Conservation (phyloP, 352 stramenopile genomes). For the Elongisporangium prolatum region DNA sequence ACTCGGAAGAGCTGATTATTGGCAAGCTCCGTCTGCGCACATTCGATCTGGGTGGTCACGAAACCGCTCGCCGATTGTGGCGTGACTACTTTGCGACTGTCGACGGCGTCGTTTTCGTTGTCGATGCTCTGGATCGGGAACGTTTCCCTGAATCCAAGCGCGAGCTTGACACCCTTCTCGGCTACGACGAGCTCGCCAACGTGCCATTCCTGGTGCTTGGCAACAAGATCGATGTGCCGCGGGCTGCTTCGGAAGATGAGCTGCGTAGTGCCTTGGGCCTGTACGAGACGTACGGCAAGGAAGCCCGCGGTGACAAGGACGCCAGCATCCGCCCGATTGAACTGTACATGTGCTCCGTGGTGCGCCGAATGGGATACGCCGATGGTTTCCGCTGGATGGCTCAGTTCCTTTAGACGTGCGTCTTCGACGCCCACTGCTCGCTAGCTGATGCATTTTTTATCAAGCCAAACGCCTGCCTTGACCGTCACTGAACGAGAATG, state of each 20-base stretch:
- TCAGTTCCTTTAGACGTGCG: slow-evolving; percentile 76
- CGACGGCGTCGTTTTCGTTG: slow-evolving; percentile 99
- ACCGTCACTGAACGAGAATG: background rate
- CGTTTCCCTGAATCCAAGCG: slow-evolving; percentile 99
- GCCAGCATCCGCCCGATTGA: slow-evolving; percentile 95
- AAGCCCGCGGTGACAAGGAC: slow-evolving; percentile 87
- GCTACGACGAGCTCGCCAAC: slow-evolving; percentile 96
- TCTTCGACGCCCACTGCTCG: background rate
- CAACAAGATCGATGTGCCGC: slow-evolving; percentile 99
- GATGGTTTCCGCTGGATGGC: slow-evolving; percentile 93
- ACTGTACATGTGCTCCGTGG: slow-evolving; percentile 99
- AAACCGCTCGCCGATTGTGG: slow-evolving; percentile 97
- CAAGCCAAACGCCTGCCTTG: background rate
- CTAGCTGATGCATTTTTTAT: background rate
- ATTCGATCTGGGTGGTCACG: slow-evolving; percentile 99
- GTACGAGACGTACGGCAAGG: slow-evolving; percentile 99
- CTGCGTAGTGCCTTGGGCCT: slow-evolving; percentile 95
- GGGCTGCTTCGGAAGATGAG: slow-evolving; percentile 97
- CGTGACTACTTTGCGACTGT: slow-evolving; percentile 99
- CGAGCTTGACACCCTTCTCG: slow-evolving; percentile 97
- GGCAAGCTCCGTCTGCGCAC: slow-evolving; percentile 99
- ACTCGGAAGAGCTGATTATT: slow-evolving; percentile 91
- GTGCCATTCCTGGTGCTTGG: slow-evolving; percentile 99
- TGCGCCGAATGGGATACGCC: slow-evolving; percentile 97
- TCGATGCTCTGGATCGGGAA: slow-evolving; percentile 98